Percentiles rank a stretch among this genome's conserved stretches.
These are phyloP conservation scores for Chaetomium tenue DNA, from an alignment of 495 filamentous ascomycete genomes.

Conservation along the genomic window DNA sequence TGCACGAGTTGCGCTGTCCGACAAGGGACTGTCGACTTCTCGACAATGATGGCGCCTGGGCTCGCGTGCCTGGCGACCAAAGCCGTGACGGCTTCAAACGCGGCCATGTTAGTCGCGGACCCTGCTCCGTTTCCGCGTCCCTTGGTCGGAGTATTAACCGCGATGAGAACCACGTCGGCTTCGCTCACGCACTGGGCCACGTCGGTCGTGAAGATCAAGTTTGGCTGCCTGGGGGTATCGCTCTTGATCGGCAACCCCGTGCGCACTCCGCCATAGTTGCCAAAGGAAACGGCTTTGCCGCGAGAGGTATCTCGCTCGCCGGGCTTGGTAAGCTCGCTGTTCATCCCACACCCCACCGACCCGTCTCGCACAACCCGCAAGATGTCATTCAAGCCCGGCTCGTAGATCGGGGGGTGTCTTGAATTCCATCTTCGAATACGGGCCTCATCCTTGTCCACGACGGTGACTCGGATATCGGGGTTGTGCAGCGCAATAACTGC, in stretches of 20 bases:
- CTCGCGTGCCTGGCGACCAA: background rate
- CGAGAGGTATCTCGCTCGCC: background rate
- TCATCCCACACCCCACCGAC: background rate
- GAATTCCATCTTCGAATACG: conserved; percentile 10
- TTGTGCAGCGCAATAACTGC: conserved; percentile 9
- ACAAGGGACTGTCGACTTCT: conserved; percentile 10
- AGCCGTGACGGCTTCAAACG: conserved; percentile 4
- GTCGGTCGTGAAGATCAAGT: conserved; percentile 5
- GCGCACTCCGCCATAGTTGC: too few relatives aligned
- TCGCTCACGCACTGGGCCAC: background rate
- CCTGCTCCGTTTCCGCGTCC: background rate
- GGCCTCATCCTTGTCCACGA: conserved; percentile 5
- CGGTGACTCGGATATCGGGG: conserved; percentile 1
- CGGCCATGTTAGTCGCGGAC: conserved; percentile 3
- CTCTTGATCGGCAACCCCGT: too few relatives aligned
- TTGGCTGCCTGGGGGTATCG: background rate
- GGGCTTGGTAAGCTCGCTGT: background rate
- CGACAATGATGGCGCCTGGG: conserved; percentile 10
- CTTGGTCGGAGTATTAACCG: conserved; percentile 9
- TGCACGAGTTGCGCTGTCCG: conserved; percentile 12
- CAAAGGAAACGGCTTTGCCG: background rate
- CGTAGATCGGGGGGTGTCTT: conserved; percentile 1
- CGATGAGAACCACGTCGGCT: conserved; percentile 5
- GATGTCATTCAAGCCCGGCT: background rate
- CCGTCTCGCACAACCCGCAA: conserved; percentile 8